These are phyloP conservation scores for Blastobotrys attinorum DNA, from an alignment of 805 yeast species.

Conservation along the genomic window DNA sequence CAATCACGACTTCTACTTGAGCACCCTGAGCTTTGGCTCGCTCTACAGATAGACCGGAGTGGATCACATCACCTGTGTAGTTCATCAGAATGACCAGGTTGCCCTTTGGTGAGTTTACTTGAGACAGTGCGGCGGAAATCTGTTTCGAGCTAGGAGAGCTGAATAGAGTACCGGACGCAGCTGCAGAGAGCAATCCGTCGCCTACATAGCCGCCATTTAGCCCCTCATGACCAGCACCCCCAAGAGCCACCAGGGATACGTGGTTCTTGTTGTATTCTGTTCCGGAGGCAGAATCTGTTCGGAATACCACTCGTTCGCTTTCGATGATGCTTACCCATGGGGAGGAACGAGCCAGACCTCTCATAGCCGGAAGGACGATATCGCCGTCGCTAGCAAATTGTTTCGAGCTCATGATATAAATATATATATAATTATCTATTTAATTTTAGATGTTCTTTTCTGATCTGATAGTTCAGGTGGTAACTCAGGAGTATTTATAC, in stretches of 20 bases:
- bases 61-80: conserved; percentile 90
- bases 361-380: conserved; percentile 35
- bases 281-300: conserved; percentile 15
- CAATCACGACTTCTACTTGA: conserved; percentile 63
- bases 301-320: conserved; percentile 31
- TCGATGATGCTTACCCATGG: conserved; percentile 49
- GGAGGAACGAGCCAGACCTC: conserved; percentile 46
- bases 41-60: conserved; percentile 88
- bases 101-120: conserved; percentile 50
- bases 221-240: conserved; percentile 96
- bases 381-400: conserved; percentile 27
- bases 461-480: not conserved
- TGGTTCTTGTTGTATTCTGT: conserved; percentile 15
- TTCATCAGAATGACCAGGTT: conserved; percentile 77
- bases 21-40: conserved; percentile 74
- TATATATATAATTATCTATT: too few species aligned
- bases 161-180: conserved; percentile 85
- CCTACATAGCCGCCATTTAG: conserved; percentile 91
- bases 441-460: not conserved
- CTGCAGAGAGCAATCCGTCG: conserved; percentile 70
- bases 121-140: conserved; percentile 61
- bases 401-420: conserved; percentile 22
- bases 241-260: conserved; percentile 76
- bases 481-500: not conserved
- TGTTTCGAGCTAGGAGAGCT: conserved; percentile 95